Conservation (phyloP, 192 early-diverging fungal genomes). For the Coemansia sp. region DNA sequence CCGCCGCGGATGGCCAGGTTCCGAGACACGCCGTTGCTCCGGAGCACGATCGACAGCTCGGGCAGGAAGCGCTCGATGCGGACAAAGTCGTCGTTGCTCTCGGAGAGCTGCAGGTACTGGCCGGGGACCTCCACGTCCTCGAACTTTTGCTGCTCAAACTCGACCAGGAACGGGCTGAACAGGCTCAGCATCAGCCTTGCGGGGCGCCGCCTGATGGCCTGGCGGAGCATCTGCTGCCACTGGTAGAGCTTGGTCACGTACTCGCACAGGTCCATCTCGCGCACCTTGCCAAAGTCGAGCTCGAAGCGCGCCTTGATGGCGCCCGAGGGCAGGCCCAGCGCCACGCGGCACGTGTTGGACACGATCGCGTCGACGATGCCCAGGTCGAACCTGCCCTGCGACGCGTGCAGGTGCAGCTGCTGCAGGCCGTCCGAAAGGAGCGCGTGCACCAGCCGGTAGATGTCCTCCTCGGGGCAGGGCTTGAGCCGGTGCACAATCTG, state of each 20-base stretch:
- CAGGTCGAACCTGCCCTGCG: constrained; percentile 24
- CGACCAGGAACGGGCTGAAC: constrained; percentile 90
- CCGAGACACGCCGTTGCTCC: constrained; percentile 73
- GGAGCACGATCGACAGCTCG: constrained; percentile 83
- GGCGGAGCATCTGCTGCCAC: constrained; percentile 95
- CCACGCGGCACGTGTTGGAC: constrained; percentile 82
- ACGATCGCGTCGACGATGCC: constrained; percentile 39
- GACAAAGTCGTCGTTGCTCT: constrained; percentile 90
- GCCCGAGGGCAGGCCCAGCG: constrained; percentile 82
- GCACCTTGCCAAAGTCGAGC: constrained; percentile 89
- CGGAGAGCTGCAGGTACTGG: constrained; percentile 85
- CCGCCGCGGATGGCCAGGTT: constrained; percentile 88
- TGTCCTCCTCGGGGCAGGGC: constrained; percentile 95
- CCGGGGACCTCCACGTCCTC: constrained; percentile 99
- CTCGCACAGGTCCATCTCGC: constrained; percentile 76
- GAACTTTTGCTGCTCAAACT: constrained; percentile 99
- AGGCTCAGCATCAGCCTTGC: constrained; percentile 81
- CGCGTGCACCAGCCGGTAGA: constrained; percentile 93
- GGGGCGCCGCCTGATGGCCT: constrained; percentile 82
- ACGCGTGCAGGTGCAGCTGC: constrained; percentile 53
- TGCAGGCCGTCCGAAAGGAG: constrained; percentile 90
- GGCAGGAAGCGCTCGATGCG: constrained; percentile 95
- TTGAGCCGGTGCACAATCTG: constrained; percentile 95
- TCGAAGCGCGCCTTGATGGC: constrained; percentile 74
- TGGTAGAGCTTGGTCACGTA: constrained; percentile 86